Percentiles rank a stretch among this genome's conserved stretches.
Conservation (phyloP, 2,329 filamentous ascomycete species). For the Phaeosphaeriaceae sp. region DNA sequence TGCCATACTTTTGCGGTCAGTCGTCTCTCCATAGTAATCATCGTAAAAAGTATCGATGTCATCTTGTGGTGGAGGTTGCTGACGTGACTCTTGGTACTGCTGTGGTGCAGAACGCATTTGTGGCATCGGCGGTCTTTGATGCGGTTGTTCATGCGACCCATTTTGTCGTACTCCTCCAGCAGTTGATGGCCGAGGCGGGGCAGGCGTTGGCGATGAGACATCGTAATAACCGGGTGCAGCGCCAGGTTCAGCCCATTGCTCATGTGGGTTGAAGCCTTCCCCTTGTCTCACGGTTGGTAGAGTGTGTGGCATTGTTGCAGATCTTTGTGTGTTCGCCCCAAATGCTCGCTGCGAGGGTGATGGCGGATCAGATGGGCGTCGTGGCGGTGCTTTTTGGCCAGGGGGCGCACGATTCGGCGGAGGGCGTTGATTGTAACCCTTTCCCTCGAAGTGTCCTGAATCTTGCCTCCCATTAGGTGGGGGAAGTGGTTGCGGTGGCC, state of each 20-base stretch:
- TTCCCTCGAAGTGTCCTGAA: constrained; percentile 43
- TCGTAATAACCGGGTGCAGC: constrained; percentile 45
- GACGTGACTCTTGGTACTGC: constrained; percentile 25
- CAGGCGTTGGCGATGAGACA: constrained; percentile 41
- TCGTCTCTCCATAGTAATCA: constrained; percentile 50
- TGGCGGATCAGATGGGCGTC: constrained; percentile 24
- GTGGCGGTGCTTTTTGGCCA: constrained; percentile 17
- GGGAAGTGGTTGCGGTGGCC: constrained; percentile 26
- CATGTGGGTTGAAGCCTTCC: constrained; percentile 24
- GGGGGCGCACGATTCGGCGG: constrained; percentile 25
- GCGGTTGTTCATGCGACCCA: constrained; percentile 24
- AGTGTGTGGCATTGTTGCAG: constrained; percentile 48
- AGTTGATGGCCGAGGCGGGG: constrained; percentile 47
- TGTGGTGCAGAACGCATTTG: constrained; percentile 23
- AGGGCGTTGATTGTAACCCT: constrained; percentile 30
- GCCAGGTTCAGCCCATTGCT: constrained; percentile 45
- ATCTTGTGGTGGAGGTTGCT: constrained; percentile 28
- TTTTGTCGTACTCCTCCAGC: constrained; percentile 40
- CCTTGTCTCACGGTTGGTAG: constrained; percentile 19
- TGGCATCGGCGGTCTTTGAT: constrained; percentile 40
- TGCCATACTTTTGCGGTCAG: constrained; percentile 47
- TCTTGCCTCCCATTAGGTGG: constrained; percentile 38
- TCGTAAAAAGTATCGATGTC: constrained; percentile 60
- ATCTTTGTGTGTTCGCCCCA: constrained; percentile 40
- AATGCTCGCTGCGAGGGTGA: constrained; percentile 40